These are phyloP conservation scores for Triticum aestivum DNA, from an alignment of 176 grass and related monocot species.

Conservation along the genomic window IWGSC_CS_RefSeq_v2.1 NC_057803.1:46051046-46051545, in stretches of 20 bases:
- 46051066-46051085: slow-evolving; percentile 89
- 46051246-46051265: slow-evolving; percentile 92
- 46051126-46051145: slow-evolving; percentile 97
- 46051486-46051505: slow-evolving; percentile 98
- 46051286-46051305: slow-evolving; percentile 90
- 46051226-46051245: slow-evolving; percentile 94
- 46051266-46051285: slow-evolving; percentile 99
- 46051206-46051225: slow-evolving; percentile 97
- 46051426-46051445: background rate
- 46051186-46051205: slow-evolving; percentile 94
- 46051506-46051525: slow-evolving; percentile 90
- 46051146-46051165: slow-evolving; percentile 95
- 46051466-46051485: slow-evolving; percentile 87
- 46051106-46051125: slow-evolving; percentile 96
- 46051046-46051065: slow-evolving; percentile 95
- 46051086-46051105: slow-evolving; percentile 94
- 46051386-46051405: background rate
- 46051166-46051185: slow-evolving; percentile 91
- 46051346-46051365: slow-evolving; percentile 70
- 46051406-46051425: background rate
- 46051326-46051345: slow-evolving; percentile 96
- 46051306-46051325: slow-evolving; percentile 84
- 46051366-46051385: background rate
- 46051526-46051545: slow-evolving; percentile 85
- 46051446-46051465: slow-evolving; percentile 6